Percentiles rank a stretch among this genome's conserved stretches.
These are phyloP conservation scores for Leccinum aurantiacum DNA, from an alignment of 768 basidiomycete genomes.

Conservation along the genomic window DNA sequence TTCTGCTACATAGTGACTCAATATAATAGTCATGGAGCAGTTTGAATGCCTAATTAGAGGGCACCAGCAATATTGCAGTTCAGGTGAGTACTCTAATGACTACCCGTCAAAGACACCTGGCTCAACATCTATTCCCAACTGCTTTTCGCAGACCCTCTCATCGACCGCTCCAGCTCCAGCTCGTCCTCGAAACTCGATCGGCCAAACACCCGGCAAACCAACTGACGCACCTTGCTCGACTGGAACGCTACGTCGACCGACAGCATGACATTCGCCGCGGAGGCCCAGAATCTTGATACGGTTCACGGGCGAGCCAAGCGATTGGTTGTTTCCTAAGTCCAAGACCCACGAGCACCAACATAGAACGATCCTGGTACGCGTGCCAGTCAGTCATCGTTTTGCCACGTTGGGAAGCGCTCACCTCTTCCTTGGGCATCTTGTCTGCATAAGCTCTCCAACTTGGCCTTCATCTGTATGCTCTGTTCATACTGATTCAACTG, in stretches of 20 bases:
- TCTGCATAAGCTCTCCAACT: constrained; percentile 73
- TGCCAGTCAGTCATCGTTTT: not conserved
- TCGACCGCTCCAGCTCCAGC: constrained; percentile 57
- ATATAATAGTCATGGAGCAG: too few species aligned
- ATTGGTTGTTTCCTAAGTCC: constrained; percentile 68
- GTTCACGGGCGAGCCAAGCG: constrained; percentile 83
- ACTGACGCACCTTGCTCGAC: constrained; percentile 51
- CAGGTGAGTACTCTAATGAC: too few species aligned
- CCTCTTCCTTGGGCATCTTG: constrained; percentile 75
- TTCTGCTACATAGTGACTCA: too few species aligned
- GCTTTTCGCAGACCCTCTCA: constrained; percentile 73
- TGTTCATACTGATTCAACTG: constrained; percentile 39
- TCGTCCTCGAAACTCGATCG: constrained; percentile 71
- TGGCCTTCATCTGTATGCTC: constrained; percentile 53
- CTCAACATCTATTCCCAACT: constrained; percentile 75
- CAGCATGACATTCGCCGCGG: constrained; percentile 54
- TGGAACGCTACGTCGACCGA: constrained; percentile 74
- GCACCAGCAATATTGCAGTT: too few species aligned
- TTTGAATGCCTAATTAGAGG: too few species aligned
- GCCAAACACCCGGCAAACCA: constrained; percentile 40
- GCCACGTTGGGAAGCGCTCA: constrained; percentile 19
- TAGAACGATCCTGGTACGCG: constrained; percentile 34
- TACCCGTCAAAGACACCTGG: constrained; percentile 31
- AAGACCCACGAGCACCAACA: constrained; percentile 18
- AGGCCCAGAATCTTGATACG: constrained; percentile 84